Base-by-base conservation (phyloP, 495 filamentous ascomycete species). In the Penicillium manginii region DNA sequence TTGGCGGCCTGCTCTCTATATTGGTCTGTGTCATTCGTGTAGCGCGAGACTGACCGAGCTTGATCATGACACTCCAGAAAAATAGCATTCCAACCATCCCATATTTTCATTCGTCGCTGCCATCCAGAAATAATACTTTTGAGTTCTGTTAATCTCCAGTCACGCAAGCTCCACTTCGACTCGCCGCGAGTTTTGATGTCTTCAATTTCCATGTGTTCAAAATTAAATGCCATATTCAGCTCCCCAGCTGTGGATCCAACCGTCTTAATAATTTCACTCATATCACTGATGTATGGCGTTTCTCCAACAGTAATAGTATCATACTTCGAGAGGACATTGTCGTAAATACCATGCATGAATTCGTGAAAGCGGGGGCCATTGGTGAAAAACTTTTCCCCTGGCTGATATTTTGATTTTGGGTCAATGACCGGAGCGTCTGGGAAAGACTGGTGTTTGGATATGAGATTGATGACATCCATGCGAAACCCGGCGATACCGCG, bases 51-150 rank as follows among this genome's bases (percentile, higher is more conserved):
- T 21, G 46, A 75, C 11, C 85, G 73, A 12, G 77, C 70, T 48
- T 87, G 79, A 63, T 88, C 86, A 62, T 88, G 86, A 53, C 87
- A 88, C 62, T 88, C 86, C 50, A 80, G 74, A 67, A 79, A 88
- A 1, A 81, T 68, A 0, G 85, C 81, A 22, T 81, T 86, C 86
- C 86, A 88, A 17, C 79, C 84, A 18, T 58, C 61, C 54, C 56
- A 59, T 19, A 59, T 39, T 19, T 51, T 40, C 26, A 70, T 29
- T 15, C 48, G 56, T 29, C 54, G 43, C 50, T 67, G 64, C 67
- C 67, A 69, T 53, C 76, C 81, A 19, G 65, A 65, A 12, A 88
- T 70, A 12, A 81, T 73, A 9, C 65, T 57, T 58, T 83, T 84
- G 31, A 88, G 52, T 22, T 78, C 64, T 4, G 73, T 57, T 10